phyloP scores from a whole-genome alignment of 352 stramenopile species.

The Phytophthora podocarpi region DNA sequence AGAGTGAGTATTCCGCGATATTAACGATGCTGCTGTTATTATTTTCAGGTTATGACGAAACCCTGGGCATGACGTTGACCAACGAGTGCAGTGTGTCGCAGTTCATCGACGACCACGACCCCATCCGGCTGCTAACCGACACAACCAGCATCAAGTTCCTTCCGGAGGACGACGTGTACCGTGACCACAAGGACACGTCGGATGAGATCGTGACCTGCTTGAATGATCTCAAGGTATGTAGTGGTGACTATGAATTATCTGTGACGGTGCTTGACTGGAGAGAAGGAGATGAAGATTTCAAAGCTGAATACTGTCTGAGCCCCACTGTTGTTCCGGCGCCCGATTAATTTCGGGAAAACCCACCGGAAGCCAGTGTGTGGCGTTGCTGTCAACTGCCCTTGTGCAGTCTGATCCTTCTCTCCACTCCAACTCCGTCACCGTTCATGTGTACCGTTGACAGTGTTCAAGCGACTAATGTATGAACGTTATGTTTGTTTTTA shows the following conservation, averaged over 20 bases:
- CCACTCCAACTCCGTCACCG: neutral
- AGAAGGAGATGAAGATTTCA: conserved; percentile 74
- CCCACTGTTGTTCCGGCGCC: conserved; percentile 87
- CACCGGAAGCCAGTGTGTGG: conserved; percentile 86
- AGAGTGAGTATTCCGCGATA: neutral
- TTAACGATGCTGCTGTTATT: conserved; percentile 3
- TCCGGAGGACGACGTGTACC: conserved; percentile 80
- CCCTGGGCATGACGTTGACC: conserved; percentile 82
- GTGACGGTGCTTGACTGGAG: neutral
- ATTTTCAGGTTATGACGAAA: conserved; percentile 92
- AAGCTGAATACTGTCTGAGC: conserved; percentile 85
- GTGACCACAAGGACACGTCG: conserved; percentile 74
- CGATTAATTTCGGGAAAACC: conserved; percentile 92
- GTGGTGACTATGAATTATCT: neutral
- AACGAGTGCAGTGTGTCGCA: conserved; percentile 87
- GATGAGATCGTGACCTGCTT: conserved; percentile 83
- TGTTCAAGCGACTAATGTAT: neutral
- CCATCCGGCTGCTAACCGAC: conserved; percentile 96
- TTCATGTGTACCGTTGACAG: neutral
- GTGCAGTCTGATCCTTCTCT: conserved; percentile 79
- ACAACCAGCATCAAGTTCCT: conserved; percentile 94
- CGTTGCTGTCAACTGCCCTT: conserved; percentile 63
- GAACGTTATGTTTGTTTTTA: neutral
- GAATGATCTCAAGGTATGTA: conserved; percentile 92
- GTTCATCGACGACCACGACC: conserved; percentile 90